Evolutionary conservation across 2,329 filamentous ascomycete genomes (phyloP).

Genomic region (Pseudogymnoascus sp.): DNA sequence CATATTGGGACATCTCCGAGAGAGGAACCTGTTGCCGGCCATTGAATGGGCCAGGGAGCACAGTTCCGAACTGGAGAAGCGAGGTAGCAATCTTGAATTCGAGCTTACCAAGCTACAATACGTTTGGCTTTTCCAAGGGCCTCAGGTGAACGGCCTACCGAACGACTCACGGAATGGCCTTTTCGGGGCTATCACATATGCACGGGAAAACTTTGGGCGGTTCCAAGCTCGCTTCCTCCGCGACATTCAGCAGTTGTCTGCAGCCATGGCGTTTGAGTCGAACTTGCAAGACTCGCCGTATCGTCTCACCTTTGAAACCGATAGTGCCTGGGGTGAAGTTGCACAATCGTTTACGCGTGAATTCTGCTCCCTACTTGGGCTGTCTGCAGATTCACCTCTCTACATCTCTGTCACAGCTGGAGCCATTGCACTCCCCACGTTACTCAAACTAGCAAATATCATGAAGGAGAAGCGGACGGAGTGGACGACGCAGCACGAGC

Average conservation of each 20-base stretch:
- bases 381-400: conserved; percentile 85
- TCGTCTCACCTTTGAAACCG: conserved; percentile 64
- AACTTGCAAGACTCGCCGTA: conserved; percentile 77
- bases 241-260: conserved; percentile 75
- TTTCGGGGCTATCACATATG: conserved; percentile 65
- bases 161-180: conserved; percentile 49
- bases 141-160: conserved; percentile 45
- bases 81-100: conserved; percentile 90
- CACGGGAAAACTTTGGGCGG: conserved; percentile 60
- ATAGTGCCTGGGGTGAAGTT: conserved; percentile 72
- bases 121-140: conserved; percentile 73
- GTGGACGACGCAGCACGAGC: conserved; percentile 86
- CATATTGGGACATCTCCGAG: conserved; percentile 71
- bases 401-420: conserved; percentile 91
- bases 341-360: conserved; percentile 83
- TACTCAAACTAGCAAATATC: conserved; percentile 81
- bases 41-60: conserved; percentile 79
- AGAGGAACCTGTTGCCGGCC: conserved; percentile 68
- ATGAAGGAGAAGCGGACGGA: conserved; percentile 86
- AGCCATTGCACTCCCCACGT: conserved; percentile 78
- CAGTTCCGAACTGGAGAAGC: conserved; percentile 60
- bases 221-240: conserved; percentile 68
- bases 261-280: conserved; percentile 69
- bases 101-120: conserved; percentile 87
- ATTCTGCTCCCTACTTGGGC: conserved; percentile 83